phyloP scores from a whole-genome alignment of 1,139 yeast species.

The Suhomyces taliae region DNA sequence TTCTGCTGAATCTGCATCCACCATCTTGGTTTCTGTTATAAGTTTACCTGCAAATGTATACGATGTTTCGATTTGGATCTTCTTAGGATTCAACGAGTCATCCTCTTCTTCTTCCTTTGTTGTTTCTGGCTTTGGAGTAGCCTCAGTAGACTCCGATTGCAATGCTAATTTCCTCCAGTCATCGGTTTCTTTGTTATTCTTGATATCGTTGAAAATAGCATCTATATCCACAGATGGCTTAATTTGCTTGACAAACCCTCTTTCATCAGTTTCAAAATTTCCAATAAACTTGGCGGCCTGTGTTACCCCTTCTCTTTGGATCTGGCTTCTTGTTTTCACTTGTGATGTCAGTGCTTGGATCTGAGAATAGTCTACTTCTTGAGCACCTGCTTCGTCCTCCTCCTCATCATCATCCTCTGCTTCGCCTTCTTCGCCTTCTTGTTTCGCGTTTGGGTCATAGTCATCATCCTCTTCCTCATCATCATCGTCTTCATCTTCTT shows the following conservation, averaged over 20 bases:
- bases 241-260: constrained; percentile 31
- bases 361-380: constrained; percentile 36
- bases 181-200: constrained; percentile 10
- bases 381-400: constrained; percentile 19
- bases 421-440: constrained; percentile 17
- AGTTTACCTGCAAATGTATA: constrained; percentile 90
- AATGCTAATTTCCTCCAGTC: constrained; percentile 15
- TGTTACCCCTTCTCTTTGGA: constrained; percentile 18
- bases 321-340: constrained; percentile 42
- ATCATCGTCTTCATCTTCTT: constrained; percentile 28
- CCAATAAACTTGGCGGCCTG: constrained; percentile 15
- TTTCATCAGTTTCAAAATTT: constrained; percentile 19
- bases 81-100: constrained; percentile 33
- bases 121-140: constrained; percentile 47
- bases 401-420: constrained; percentile 26
- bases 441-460: constrained; percentile 49
- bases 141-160: constrained; percentile 16
- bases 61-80: constrained; percentile 69
- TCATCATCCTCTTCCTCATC: constrained; percentile 69
- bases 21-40: constrained; percentile 74
- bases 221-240: constrained; percentile 34
- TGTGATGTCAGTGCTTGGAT: constrained; percentile 33
- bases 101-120: constrained; percentile 15
- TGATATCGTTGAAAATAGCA: constrained; percentile 33
- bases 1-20: constrained; percentile 76